Evolutionary conservation across 345 rosid genomes (phyloP).

Genomic region (Salix koriyanagi): DNA sequence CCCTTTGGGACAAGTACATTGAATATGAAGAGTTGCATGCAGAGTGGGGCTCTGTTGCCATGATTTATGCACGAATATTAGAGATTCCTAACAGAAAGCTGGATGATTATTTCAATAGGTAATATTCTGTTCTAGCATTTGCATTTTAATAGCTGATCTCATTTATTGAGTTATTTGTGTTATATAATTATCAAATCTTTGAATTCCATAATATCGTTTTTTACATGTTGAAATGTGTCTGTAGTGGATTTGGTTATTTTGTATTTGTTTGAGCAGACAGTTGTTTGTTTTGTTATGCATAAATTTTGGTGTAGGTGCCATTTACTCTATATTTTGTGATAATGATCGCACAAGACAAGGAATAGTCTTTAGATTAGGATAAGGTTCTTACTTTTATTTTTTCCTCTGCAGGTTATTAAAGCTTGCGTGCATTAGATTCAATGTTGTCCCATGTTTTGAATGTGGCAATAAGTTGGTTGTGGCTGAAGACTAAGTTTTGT

Average conservation of each 20-base stretch:
- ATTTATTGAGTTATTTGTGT: background rate
- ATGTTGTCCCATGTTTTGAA: background rate
- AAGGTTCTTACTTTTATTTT: background rate
- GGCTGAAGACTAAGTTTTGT: background rate
- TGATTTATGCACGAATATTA: slow-evolving; percentile 72
- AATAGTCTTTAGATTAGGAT: background rate
- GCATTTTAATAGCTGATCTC: background rate
- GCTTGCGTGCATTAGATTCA: background rate
- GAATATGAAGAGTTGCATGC: slow-evolving; percentile 91
- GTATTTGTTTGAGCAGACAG: background rate
- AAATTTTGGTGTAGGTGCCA: background rate
- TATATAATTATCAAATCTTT: background rate
- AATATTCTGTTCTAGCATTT: slow-evolving; percentile 1
- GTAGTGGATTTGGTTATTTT: background rate
- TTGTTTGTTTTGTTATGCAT: background rate
- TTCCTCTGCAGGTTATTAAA: background rate
- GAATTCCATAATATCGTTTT: background rate
- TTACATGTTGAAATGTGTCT: background rate
- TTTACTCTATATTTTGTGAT: background rate
- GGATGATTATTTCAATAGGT: slow-evolving; percentile 78
- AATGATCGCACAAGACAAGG: background rate
- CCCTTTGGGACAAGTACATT: slow-evolving; percentile 92
- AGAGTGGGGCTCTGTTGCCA: slow-evolving; percentile 73
- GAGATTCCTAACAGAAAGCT: slow-evolving; percentile 82
- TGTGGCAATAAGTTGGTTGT: background rate